phyloP scores from a whole-genome alignment of 2,329 filamentous ascomycete genomes.

The Botrytis fabae region DNA sequence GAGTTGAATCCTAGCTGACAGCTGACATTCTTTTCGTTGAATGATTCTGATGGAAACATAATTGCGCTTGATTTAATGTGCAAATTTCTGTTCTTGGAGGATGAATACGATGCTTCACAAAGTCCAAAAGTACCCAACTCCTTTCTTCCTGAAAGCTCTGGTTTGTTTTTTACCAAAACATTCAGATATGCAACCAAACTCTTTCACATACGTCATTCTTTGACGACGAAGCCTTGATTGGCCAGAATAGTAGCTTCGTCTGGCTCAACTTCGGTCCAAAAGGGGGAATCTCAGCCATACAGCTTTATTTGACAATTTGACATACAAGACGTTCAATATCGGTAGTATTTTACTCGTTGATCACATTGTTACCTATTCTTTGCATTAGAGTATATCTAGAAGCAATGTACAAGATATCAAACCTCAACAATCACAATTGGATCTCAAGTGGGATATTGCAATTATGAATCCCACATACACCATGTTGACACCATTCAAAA shows the following conservation, averaged over 20 bases:
- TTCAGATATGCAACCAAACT: background rate
- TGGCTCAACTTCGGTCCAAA: background rate
- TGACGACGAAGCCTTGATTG: background rate
- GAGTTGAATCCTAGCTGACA: no score
- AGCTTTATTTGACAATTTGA: background rate
- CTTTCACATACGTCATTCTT: background rate
- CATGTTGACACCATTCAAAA: background rate
- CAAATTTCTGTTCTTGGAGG: background rate
- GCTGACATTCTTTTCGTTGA: background rate
- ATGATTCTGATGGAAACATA: background rate
- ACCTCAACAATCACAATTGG: constrained; percentile 2
- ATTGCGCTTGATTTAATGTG: background rate
- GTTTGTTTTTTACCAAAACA: background rate
- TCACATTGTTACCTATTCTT: background rate
- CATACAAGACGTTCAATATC: background rate
- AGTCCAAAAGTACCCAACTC: background rate
- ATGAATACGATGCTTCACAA: background rate
- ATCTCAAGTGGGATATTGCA: background rate
- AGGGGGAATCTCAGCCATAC: background rate
- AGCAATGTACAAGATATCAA: background rate
- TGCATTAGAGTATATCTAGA: background rate
- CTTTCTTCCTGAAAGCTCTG: background rate
- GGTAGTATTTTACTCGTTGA: background rate
- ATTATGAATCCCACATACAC: background rate
- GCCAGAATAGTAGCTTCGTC: background rate